Percentiles rank a stretch among this genome's conserved stretches.
phyloP scores from a whole-genome alignment of 768 basidiomycete genomes.

The Lactifluus subvellereus region DNA sequence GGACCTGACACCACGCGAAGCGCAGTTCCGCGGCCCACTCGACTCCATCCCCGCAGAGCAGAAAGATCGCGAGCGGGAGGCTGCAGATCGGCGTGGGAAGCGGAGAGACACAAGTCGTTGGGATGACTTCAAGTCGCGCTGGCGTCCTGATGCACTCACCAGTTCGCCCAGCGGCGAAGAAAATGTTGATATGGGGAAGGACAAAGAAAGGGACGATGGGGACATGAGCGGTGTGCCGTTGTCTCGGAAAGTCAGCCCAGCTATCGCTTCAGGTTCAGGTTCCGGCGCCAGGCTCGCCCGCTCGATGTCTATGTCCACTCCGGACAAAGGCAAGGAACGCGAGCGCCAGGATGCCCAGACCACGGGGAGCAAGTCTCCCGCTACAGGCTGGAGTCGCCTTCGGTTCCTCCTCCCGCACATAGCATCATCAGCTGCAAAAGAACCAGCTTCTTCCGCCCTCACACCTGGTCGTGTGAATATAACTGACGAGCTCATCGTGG shows the following conservation, averaged over 20 bases:
- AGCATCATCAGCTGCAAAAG: slow-evolving; percentile 30
- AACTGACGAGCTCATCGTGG: slow-evolving; percentile 74
- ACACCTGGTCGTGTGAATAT: slow-evolving; percentile 59
- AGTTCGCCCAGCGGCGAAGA: slow-evolving; percentile 46
- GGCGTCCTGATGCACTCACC: slow-evolving; percentile 47
- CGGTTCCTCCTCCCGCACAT: slow-evolving; percentile 61
- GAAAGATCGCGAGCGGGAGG: slow-evolving; percentile 37
- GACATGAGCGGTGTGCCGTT: background rate
- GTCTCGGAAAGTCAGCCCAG: background rate
- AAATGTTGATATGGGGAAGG: slow-evolving; percentile 33
- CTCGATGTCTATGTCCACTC: slow-evolving; percentile 1
- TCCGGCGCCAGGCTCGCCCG: background rate
- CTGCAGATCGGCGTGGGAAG: slow-evolving; percentile 50
- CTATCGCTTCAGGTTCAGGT: slow-evolving; percentile 10
- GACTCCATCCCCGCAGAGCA: slow-evolving; percentile 39
- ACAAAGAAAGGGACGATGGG: slow-evolving; percentile 15
- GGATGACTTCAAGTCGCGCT: slow-evolving; percentile 41
- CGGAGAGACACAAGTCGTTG: slow-evolving; percentile 39
- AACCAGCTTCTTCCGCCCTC: slow-evolving; percentile 40
- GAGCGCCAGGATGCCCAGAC: slow-evolving; percentile 19
- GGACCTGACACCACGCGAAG: slow-evolving; percentile 34
- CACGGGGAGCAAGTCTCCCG: slow-evolving; percentile 29
- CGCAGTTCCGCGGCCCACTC: slow-evolving; percentile 58
- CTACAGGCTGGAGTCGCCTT: slow-evolving; percentile 53
- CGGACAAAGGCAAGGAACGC: slow-evolving; percentile 9